Conservation (phyloP, 495 filamentous ascomycete genomes). For the Aspergillus sclerotioniger region DNA sequence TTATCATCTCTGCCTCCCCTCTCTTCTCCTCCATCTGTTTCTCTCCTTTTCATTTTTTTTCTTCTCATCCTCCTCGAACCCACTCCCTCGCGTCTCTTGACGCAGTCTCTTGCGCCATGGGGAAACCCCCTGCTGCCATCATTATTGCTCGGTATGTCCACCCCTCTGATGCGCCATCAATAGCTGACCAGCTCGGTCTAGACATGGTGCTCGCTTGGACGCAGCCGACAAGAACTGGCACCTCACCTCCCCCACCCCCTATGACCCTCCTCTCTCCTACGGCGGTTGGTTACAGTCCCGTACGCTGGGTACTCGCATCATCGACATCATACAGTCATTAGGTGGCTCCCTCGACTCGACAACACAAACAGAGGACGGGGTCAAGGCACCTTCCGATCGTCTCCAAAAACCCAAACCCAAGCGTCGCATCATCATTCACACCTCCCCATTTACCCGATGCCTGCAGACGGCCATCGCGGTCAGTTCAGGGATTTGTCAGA, state of each 20-base stretch:
- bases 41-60: constrained; percentile 13
- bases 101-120: constrained; percentile 36
- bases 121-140: constrained; percentile 62
- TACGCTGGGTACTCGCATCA: constrained; percentile 75
- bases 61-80: background rate
- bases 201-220: constrained; percentile 90
- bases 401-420: constrained; percentile 18
- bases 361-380: constrained; percentile 19
- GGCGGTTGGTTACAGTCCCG: constrained; percentile 87
- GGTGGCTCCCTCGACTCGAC: constrained; percentile 19
- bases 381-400: constrained; percentile 15
- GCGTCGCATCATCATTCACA: constrained; percentile 76
- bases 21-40: background rate
- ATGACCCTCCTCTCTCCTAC: constrained; percentile 94
- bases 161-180: background rate
- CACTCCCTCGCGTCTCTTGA: background rate
- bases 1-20: too few species aligned
- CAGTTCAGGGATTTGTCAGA: constrained; percentile 79
- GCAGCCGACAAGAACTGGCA: constrained; percentile 94
- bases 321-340: constrained; percentile 59
- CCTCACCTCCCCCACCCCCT: constrained; percentile 88
- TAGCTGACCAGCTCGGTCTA: constrained; percentile 30
- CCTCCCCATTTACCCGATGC: constrained; percentile 88
- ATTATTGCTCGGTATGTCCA: constrained; percentile 74
- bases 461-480: constrained; percentile 90